Percentiles rank a stretch among this genome's conserved stretches.
Evolutionary conservation across 495 filamentous ascomycete genomes (phyloP).

Genomic region (Talaromyces liani): DNA sequence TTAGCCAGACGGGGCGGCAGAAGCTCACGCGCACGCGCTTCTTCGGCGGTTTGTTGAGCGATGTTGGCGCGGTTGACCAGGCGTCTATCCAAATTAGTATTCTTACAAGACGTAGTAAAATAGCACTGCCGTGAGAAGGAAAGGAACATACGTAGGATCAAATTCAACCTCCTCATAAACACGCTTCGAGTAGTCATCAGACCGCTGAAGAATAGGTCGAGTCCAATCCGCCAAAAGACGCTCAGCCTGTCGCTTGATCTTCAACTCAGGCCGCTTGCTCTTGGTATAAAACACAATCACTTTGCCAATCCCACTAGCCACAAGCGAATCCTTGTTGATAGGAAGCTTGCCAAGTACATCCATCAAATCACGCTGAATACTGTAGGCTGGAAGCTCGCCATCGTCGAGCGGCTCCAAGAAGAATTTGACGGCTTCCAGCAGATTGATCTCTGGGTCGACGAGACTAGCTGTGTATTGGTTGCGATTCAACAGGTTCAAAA

Average conservation of each 20-base stretch:
- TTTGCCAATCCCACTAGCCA: conserved; percentile 90
- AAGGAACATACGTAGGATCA: conserved; percentile 45
- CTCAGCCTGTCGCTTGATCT: conserved; percentile 91
- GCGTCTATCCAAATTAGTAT: conserved; percentile 13
- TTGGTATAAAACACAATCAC: conserved; percentile 95
- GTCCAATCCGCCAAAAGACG: conserved; percentile 90
- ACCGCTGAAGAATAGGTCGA: conserved; percentile 87
- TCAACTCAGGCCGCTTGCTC: conserved; percentile 74
- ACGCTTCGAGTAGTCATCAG: conserved; percentile 84
- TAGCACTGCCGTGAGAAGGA: conserved; percentile 8
- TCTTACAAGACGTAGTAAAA: no score
- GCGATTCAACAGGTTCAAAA: conserved; percentile 78
- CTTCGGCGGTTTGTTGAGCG: conserved; percentile 46
- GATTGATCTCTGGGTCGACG: conserved; percentile 89
- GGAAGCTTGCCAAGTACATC: conserved; percentile 68
- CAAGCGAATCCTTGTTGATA: conserved; percentile 80
- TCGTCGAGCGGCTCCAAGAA: conserved; percentile 95
- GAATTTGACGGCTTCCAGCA: conserved; percentile 89
- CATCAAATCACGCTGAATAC: conserved; percentile 93
- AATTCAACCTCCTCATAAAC: conserved; percentile 48
- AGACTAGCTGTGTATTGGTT: conserved; percentile 73
- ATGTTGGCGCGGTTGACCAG: conserved; percentile 34
- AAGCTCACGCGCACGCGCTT: conserved; percentile 61
- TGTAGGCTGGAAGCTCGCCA: conserved; percentile 87
- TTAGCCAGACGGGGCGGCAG: conserved; percentile 63